These are phyloP conservation scores for Russula griseocarnosa DNA, from an alignment of 768 basidiomycete genomes.

Conservation along the genomic window DNA sequence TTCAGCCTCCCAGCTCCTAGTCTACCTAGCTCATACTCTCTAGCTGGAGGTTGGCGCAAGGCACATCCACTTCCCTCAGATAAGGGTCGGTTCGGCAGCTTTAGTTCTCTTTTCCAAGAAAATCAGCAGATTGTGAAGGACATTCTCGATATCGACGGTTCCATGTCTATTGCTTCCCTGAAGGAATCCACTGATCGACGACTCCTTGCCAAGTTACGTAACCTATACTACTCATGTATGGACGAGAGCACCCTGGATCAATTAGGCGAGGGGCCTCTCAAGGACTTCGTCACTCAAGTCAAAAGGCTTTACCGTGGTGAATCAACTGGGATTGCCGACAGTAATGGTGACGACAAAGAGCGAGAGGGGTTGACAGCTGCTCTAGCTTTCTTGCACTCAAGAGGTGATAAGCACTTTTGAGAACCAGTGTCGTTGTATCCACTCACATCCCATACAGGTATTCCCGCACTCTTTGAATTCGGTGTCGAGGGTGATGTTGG, in stretches of 20 bases:
- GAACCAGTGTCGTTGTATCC: neutral
- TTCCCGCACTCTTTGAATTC: slow-evolving; percentile 75
- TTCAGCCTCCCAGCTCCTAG: neutral
- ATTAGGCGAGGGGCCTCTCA: slow-evolving; percentile 65
- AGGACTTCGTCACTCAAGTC: slow-evolving; percentile 60
- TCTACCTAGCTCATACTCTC: slow-evolving; percentile 5
- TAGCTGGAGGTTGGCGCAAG: slow-evolving; percentile 87
- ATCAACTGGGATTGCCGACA: slow-evolving; percentile 38
- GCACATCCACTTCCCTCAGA: slow-evolving; percentile 83
- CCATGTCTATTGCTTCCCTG: slow-evolving; percentile 30
- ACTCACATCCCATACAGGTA: slow-evolving; percentile 44
- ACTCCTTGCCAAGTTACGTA: slow-evolving; percentile 60
- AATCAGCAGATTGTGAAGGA: slow-evolving; percentile 76
- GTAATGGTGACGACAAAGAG: slow-evolving; percentile 31
- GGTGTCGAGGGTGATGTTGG: slow-evolving; percentile 86
- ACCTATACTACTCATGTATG: slow-evolving; percentile 77
- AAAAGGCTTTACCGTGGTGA: slow-evolving; percentile 56
- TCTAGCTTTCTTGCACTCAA: slow-evolving; percentile 80
- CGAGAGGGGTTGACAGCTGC: slow-evolving; percentile 71
- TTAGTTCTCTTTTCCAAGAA: slow-evolving; percentile 64
- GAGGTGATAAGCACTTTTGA: slow-evolving; percentile 44
- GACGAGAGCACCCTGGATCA: slow-evolving; percentile 73
- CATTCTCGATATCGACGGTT: slow-evolving; percentile 52
- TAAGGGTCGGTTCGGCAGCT: slow-evolving; percentile 67
- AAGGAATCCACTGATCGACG: slow-evolving; percentile 45